Conservation (phyloP, 1,139 yeast species). For the Taiozyma onychis region DNA sequence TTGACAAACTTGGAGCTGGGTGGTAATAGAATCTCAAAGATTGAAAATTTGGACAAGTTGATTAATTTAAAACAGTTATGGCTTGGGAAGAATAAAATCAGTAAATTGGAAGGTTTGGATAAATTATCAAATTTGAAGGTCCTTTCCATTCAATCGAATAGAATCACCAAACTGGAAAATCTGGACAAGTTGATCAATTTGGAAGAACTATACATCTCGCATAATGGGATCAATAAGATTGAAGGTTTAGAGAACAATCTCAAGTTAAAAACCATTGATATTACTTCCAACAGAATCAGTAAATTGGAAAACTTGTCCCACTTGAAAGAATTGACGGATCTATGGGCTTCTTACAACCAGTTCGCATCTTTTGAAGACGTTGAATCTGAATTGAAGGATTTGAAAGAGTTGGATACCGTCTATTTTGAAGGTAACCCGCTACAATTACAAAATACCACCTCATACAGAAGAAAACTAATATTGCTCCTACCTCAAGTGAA, state of each 20-base stretch:
- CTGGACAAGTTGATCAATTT: conserved; percentile 63
- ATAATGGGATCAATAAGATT: conserved; percentile 70
- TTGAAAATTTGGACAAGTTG: conserved; percentile 47
- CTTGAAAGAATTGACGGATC: conserved; percentile 67
- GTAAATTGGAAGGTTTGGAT: conserved; percentile 56
- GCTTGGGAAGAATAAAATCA: conserved; percentile 86
- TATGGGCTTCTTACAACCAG: conserved; percentile 87
- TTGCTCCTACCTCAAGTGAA: conserved; percentile 65
- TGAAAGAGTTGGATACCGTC: conserved; percentile 74
- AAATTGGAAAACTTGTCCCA: conserved; percentile 63
- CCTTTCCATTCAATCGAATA: conserved; percentile 84
- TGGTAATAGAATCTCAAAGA: conserved; percentile 71
- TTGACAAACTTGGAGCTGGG: conserved; percentile 81
- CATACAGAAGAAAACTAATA: conserved; percentile 78
- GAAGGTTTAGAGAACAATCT: conserved; percentile 72
- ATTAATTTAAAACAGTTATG: conserved; percentile 68
- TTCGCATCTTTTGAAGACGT: conserved; percentile 66
- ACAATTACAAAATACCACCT: conserved; percentile 64
- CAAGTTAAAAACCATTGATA: conserved; percentile 71
- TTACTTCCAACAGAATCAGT: conserved; percentile 67
- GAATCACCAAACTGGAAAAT: conserved; percentile 76
- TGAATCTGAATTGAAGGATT: conserved; percentile 53
- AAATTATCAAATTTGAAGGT: conserved; percentile 62
- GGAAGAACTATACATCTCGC: conserved; percentile 85
- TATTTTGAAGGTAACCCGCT: conserved; percentile 95